Percentiles rank a stretch among this genome's conserved stretches.
phyloP scores from a whole-genome alignment of 75 land plant species.

The Larix kaempferi region DNA sequence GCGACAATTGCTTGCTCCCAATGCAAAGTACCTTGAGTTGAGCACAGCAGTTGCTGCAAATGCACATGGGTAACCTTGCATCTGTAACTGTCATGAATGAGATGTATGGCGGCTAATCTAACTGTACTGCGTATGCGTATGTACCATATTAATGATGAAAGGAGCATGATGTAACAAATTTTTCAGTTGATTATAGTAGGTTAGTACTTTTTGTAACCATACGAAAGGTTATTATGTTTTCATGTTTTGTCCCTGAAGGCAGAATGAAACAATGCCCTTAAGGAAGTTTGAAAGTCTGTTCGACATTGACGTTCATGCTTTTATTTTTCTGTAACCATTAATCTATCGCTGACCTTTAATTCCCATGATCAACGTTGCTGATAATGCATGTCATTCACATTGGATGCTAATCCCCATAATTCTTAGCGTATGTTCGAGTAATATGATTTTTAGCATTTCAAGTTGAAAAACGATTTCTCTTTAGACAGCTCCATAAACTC shows the following conservation, averaged over 20 bases:
- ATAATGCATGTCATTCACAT: background rate
- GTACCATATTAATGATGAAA: slow-evolving; percentile 6
- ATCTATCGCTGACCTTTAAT: background rate
- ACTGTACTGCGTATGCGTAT: background rate
- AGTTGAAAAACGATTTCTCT: no score
- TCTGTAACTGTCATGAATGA: background rate
- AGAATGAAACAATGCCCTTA: background rate
- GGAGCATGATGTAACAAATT: background rate
- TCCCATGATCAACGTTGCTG: background rate
- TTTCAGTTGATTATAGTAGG: background rate
- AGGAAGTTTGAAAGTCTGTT: background rate
- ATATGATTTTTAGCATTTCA: no score
- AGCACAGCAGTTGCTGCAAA: background rate
- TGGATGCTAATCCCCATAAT: no score
- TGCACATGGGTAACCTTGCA: background rate
- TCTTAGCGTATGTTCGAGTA: no score
- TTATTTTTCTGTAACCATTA: background rate
- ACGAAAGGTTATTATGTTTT: background rate
- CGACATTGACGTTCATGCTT: background rate
- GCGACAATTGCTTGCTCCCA: background rate
- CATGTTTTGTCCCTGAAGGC: background rate
- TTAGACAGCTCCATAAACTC: no score
- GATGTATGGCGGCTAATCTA: background rate
- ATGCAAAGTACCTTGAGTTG: background rate
- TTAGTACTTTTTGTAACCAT: background rate